phyloP scores from a whole-genome alignment of 768 basidiomycete species.

The Ephemerocybe angulata region DNA sequence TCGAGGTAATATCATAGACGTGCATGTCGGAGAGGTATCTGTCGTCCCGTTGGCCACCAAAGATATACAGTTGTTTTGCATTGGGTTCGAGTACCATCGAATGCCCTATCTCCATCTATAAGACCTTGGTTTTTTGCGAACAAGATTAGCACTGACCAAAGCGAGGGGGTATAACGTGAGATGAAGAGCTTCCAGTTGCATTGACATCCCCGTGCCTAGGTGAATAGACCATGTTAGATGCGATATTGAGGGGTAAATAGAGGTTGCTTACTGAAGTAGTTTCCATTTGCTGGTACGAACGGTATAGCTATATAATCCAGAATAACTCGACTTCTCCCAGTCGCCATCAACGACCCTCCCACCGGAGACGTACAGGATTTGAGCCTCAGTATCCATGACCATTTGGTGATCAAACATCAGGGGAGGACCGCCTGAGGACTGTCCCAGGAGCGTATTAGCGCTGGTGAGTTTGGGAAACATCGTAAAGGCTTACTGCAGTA shows the following conservation, averaged over 20 bases:
- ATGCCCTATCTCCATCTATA: constrained; percentile 46
- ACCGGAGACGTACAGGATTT: constrained; percentile 73
- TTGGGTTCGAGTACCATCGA: constrained; percentile 75
- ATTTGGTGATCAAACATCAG: constrained; percentile 80
- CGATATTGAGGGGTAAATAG: not conserved
- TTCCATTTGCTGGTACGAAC: constrained; percentile 65
- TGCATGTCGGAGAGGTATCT: constrained; percentile 75
- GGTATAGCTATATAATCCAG: constrained; percentile 73
- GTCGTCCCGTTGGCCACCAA: constrained; percentile 69
- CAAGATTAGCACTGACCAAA: constrained; percentile 41
- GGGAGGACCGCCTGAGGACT: constrained; percentile 68
- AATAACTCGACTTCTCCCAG: constrained; percentile 56
- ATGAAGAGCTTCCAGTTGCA: constrained; percentile 16
- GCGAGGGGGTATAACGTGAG: constrained; percentile 51
- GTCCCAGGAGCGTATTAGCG: constrained; percentile 1
- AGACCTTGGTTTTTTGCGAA: not conserved
- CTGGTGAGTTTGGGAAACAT: not conserved
- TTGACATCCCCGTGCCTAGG: constrained; percentile 18
- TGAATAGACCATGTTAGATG: constrained; percentile 13
- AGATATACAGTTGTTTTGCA: constrained; percentile 60
- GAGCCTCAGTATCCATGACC: constrained; percentile 67
- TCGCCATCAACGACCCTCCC: constrained; percentile 70
- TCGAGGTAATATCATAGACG: constrained; percentile 58
- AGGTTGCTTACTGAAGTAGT: constrained; percentile 52
- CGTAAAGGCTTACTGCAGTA: constrained; percentile 48